Conservation (phyloP, 2,329 filamentous ascomycete species). For the Metarhizium rileyi region DNA sequence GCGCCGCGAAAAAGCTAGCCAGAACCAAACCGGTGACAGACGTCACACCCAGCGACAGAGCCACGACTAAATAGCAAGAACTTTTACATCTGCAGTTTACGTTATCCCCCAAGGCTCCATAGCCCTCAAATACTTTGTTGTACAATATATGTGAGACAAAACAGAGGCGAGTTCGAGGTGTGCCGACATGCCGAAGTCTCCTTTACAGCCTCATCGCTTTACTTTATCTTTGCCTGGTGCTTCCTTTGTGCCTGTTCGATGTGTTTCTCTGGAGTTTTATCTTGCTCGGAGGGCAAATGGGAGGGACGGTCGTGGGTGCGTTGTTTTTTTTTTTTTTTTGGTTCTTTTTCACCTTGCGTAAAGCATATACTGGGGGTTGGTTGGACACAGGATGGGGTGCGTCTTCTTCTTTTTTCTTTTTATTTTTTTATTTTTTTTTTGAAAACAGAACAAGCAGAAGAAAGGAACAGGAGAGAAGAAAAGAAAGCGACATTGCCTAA, state of each 20-base stretch:
- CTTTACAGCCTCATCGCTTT: neutral
- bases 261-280: neutral
- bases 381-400: neutral
- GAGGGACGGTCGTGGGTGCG: neutral
- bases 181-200: neutral
- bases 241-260: neutral
- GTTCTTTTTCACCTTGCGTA: neutral
- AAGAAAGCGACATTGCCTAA: neutral
- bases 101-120: neutral
- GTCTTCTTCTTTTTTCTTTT: neutral
- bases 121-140: neutral
- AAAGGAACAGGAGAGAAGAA: neutral
- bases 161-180: neutral
- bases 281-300: neutral
- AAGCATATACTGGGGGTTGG: neutral
- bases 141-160: constrained; percentile 2
- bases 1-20: constrained; percentile 68
- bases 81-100: neutral
- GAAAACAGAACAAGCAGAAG: neutral
- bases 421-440: neutral
- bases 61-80: constrained; percentile 16
- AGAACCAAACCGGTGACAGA: constrained; percentile 34
- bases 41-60: constrained; percentile 26
- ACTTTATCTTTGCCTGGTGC: neutral
- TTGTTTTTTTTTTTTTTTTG: neutral